A percentile compares a stretch with the other conserved stretches of the same genome.
phyloP scores from a whole-genome alignment of 768 basidiomycete species.

The Pleurotus salmoneostramineus region DNA sequence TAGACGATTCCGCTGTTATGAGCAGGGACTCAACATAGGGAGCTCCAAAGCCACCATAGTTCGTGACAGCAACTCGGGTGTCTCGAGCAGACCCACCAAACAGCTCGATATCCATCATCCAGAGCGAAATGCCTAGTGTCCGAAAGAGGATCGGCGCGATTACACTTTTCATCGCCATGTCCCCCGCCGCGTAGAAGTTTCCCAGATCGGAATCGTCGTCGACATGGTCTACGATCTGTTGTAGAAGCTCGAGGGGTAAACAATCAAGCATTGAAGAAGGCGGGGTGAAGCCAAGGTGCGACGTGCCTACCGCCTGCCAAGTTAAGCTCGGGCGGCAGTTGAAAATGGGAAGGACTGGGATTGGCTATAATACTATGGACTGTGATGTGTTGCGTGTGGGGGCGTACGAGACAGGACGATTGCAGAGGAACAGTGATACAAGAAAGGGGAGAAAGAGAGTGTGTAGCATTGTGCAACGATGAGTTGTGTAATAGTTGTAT shows the following conservation, averaged over 20 bases:
- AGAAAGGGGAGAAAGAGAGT: too few species aligned
- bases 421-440: too few species aligned
- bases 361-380: too few species aligned
- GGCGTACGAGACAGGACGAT: too few species aligned
- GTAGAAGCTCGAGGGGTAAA: neutral
- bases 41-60: neutral
- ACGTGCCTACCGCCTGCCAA: too few species aligned
- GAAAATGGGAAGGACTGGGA: too few species aligned
- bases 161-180: neutral
- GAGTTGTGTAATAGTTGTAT: too few species aligned
- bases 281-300: neutral
- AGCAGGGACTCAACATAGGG: neutral
- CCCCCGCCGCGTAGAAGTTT: neutral
- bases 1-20: neutral
- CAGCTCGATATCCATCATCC: neutral
- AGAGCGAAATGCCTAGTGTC: neutral
- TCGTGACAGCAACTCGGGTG: neutral
- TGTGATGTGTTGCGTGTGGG: too few species aligned
- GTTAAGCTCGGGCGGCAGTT: too few species aligned
- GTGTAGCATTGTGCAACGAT: too few species aligned
- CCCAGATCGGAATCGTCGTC: neutral
- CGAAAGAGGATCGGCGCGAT: neutral
- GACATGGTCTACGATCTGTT: neutral
- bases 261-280: neutral
- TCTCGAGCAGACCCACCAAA: neutral